Conservation (phyloP, 2,329 filamentous ascomycete species). For the Myriosclerotinia scirpicola region DNA sequence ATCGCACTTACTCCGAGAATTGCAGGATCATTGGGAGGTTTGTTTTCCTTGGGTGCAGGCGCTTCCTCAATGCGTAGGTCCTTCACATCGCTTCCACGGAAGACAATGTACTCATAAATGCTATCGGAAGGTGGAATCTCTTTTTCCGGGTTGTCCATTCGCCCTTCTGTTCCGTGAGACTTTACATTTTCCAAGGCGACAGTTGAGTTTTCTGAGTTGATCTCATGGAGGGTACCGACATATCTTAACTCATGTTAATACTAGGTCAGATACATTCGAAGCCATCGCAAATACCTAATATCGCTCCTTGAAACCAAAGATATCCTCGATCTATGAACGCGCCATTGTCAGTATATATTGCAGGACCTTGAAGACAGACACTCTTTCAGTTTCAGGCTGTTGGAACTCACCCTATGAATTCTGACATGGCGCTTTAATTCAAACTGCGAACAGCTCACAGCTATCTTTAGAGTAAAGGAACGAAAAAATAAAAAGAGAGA, state of each 20-base stretch:
- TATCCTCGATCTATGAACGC: slow-evolving; percentile 72
- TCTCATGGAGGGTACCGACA: slow-evolving; percentile 92
- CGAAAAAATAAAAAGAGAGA: slow-evolving; percentile 13
- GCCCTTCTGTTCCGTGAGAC: slow-evolving; percentile 91
- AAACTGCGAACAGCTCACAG: slow-evolving; percentile 38
- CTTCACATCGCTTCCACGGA: slow-evolving; percentile 97
- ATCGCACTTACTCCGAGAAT: slow-evolving; percentile 86
- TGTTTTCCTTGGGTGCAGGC: slow-evolving; percentile 70
- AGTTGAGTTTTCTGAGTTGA: slow-evolving; percentile 95
- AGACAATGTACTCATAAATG: slow-evolving; percentile 98
- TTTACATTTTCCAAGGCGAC: slow-evolving; percentile 96
- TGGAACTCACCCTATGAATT: slow-evolving; percentile 57
- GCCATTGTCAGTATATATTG: slow-evolving; percentile 32
- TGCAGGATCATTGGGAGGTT: slow-evolving; percentile 86
- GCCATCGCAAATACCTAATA: slow-evolving; percentile 69
- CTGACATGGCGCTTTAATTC: slow-evolving; percentile 49
- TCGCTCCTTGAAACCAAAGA: slow-evolving; percentile 97
- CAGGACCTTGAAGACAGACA: slow-evolving; percentile 9
- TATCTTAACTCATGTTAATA: slow-evolving; percentile 60
- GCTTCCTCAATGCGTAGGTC: slow-evolving; percentile 91
- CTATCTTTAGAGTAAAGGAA: slow-evolving; percentile 30
- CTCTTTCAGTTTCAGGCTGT: slow-evolving; percentile 27
- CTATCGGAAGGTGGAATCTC: slow-evolving; percentile 83
- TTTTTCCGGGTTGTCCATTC: slow-evolving; percentile 72
- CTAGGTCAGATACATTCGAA: slow-evolving; percentile 1